These are phyloP conservation scores for Coleophoma eucalyptorum DNA, from an alignment of 2,329 filamentous ascomycete genomes.

Conservation along the genomic window DNA sequence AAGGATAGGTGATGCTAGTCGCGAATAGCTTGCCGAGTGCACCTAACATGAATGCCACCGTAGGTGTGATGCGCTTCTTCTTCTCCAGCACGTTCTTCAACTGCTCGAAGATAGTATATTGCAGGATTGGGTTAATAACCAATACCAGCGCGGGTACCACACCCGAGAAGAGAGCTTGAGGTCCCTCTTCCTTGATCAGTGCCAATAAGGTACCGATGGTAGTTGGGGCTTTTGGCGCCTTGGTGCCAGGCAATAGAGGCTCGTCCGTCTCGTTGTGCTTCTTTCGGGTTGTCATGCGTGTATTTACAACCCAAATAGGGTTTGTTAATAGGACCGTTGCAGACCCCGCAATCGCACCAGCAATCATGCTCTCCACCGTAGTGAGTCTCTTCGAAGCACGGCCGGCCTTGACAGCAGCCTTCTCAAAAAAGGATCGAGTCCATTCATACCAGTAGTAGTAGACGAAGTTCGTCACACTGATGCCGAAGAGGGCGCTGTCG, in stretches of 20 bases:
- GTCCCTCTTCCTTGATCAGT: constrained; percentile 80
- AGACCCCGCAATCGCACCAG: constrained; percentile 87
- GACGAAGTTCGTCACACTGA: constrained; percentile 98
- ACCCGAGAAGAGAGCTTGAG: constrained; percentile 81
- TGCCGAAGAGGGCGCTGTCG: constrained; percentile 92
- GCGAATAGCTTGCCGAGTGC: constrained; percentile 93
- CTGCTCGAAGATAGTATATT: constrained; percentile 99
- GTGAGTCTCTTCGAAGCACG: constrained; percentile 79
- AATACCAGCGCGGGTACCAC: constrained; percentile 90
- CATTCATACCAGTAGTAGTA: constrained; percentile 99
- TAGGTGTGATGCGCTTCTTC: constrained; percentile 70
- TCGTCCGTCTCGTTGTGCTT: constrained; percentile 42
- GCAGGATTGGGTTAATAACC: constrained; percentile 96
- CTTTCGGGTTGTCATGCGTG: constrained; percentile 90
- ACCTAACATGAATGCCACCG: constrained; percentile 85
- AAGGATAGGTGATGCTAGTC: constrained; percentile 92
- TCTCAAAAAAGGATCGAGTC: constrained; percentile 83
- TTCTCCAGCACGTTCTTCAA: constrained; percentile 88
- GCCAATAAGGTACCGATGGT: constrained; percentile 79
- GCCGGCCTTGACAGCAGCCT: constrained; percentile 68
- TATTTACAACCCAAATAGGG: constrained; percentile 99
- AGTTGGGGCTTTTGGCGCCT: constrained; percentile 53
- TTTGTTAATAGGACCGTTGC: constrained; percentile 96
- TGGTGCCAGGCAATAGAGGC: constrained; percentile 36
- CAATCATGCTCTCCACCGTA: constrained; percentile 90